These are phyloP conservation scores for Ogataea salicorniae DNA, from an alignment of 805 yeast genomes.

Conservation along the genomic window DNA sequence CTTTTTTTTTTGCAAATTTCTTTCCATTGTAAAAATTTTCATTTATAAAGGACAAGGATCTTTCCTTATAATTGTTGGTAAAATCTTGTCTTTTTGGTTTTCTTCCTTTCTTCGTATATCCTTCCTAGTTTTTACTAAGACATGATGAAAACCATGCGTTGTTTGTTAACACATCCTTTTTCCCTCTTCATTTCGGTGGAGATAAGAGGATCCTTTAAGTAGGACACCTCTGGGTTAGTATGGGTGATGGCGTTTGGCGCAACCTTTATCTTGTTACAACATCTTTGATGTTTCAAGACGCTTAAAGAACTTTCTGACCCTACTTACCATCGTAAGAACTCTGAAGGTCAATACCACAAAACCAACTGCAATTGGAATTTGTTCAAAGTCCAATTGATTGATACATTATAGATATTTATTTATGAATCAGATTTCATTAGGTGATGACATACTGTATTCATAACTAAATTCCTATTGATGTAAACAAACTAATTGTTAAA, in stretches of 20 bases:
- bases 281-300: conserved; percentile 23
- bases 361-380: neutral
- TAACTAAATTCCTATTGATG: neutral
- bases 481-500: too few species aligned
- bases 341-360: conserved; percentile 5
- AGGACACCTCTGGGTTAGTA: conserved; percentile 21
- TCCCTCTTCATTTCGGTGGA: conserved; percentile 20
- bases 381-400: too few species aligned
- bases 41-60: neutral
- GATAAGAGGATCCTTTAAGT: conserved; percentile 10
- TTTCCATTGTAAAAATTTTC: neutral
- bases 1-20: too few species aligned
- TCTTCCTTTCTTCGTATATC: conserved; percentile 38
- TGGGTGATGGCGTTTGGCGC: conserved; percentile 33
- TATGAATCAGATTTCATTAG: neutral
- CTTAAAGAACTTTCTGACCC: conserved; percentile 31
- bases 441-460: neutral
- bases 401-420: neutral
- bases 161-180: conserved; percentile 32
- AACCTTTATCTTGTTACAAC: conserved; percentile 30
- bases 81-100: neutral
- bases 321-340: conserved; percentile 1
- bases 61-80: neutral
- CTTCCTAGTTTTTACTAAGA: conserved; percentile 62
- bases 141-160: conserved; percentile 60